phyloP scores from a whole-genome alignment of 1,284 basidiomycete genomes.

The Austropuccinia psidii region DNA sequence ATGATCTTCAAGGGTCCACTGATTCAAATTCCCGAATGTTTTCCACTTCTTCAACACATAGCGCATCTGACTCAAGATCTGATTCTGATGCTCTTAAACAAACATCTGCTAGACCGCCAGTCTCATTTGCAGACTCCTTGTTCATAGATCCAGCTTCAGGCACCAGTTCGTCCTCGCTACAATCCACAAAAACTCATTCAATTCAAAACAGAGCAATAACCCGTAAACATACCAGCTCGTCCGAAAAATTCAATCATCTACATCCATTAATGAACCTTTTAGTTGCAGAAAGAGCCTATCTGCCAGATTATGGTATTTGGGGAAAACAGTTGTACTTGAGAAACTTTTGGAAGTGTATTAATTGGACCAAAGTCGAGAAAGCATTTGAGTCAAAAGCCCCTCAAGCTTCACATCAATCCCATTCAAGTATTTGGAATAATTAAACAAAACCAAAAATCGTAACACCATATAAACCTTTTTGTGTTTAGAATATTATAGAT shows the following conservation, averaged over 20 bases:
- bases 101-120: not conserved
- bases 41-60: not conserved
- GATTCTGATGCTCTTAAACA: not conserved
- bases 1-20: not conserved
- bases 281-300: slow-evolving; percentile 14
- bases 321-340: slow-evolving; percentile 82
- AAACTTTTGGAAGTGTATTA: slow-evolving; percentile 77
- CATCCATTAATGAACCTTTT: slow-evolving; percentile 7
- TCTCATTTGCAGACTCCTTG: slow-evolving; percentile 23
- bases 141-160: slow-evolving; percentile 7
- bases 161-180: not conserved
- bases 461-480: too few relatives aligned
- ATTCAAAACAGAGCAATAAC: slow-evolving; percentile 6
- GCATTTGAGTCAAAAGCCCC: slow-evolving; percentile 49
- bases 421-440: slow-evolving; percentile 23
- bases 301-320: slow-evolving; percentile 62
- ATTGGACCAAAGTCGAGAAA: slow-evolving; percentile 65
- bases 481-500: too few relatives aligned
- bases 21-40: not conserved
- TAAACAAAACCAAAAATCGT: too few relatives aligned
- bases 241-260: slow-evolving; percentile 13
- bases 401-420: slow-evolving; percentile 4
- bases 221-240: not conserved
- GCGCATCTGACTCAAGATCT: not conserved
- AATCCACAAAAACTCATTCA: not conserved